Conservation (phyloP, 1,284 basidiomycete genomes). For the Vanrija humicola region DNA sequence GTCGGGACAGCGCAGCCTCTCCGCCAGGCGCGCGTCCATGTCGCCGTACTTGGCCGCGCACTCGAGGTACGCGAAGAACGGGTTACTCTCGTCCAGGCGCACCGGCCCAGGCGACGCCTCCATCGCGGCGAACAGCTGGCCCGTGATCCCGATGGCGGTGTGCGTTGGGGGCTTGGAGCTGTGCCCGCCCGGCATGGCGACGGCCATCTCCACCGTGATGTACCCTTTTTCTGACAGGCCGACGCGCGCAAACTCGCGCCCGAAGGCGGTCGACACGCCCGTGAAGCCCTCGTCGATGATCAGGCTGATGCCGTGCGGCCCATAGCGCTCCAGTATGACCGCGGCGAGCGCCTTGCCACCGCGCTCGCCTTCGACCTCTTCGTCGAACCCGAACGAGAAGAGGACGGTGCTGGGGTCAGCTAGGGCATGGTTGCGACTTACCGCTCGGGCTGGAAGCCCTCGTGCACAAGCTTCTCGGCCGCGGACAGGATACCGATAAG, state of each 20-base stretch:
- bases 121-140: constrained; percentile 14
- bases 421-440: not conserved
- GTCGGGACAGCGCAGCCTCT: constrained; percentile 5
- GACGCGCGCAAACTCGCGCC: constrained; percentile 24
- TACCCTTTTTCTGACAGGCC: constrained; percentile 41
- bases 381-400: constrained; percentile 11
- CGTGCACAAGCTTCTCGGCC: constrained; percentile 18
- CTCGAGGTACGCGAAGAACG: constrained; percentile 20
- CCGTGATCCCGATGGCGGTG: constrained; percentile 39
- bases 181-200: constrained; percentile 61
- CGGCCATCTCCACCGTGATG: constrained; percentile 54
- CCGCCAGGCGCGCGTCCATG: constrained; percentile 5
- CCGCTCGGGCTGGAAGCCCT: constrained; percentile 19
- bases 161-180: constrained; percentile 54
- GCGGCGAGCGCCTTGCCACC: constrained; percentile 25
- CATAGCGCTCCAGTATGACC: constrained; percentile 20
- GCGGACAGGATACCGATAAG: constrained; percentile 16
- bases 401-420: constrained; percentile 4
- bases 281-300: constrained; percentile 36
- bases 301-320: constrained; percentile 25
- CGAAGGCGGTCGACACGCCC: constrained; percentile 28
- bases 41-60: constrained; percentile 12
- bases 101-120: constrained; percentile 12
- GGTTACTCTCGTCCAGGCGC: constrained; percentile 7
- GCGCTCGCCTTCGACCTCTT: constrained; percentile 31